Conservation (phyloP, 1,139 yeast genomes). For the Pichia sp. region DNA sequence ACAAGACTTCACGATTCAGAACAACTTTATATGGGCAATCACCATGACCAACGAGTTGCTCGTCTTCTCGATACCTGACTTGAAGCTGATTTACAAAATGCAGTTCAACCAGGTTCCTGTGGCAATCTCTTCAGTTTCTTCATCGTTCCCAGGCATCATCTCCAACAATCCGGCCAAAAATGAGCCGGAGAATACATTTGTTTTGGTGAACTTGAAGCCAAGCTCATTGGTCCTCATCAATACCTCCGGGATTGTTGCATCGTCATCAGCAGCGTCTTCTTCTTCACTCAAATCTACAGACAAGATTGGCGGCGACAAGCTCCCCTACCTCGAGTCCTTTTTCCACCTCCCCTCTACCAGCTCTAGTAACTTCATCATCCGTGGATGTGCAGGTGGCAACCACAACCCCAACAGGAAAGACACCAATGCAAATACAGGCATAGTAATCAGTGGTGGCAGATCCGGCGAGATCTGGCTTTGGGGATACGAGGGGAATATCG, state of each 20-base stretch:
- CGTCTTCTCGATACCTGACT: slow-evolving; percentile 12
- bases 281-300: background rate
- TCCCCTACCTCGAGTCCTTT: slow-evolving; percentile 18
- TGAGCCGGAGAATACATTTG: slow-evolving; percentile 3
- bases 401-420: slow-evolving; percentile 4
- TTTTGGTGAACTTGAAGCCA: slow-evolving; percentile 17
- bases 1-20: slow-evolving; percentile 17
- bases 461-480: slow-evolving; percentile 77
- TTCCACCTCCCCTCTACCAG: slow-evolving; percentile 15
- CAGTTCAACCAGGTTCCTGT: slow-evolving; percentile 11
- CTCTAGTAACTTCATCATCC: slow-evolving; percentile 49
- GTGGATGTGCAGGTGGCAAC: slow-evolving; percentile 66
- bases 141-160: slow-evolving; percentile 9
- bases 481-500: slow-evolving; percentile 70
- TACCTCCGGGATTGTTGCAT: slow-evolving; percentile 6
- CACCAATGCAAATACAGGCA: slow-evolving; percentile 45
- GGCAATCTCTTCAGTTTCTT: slow-evolving; percentile 7
- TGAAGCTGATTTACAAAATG: slow-evolving; percentile 12
- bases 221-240: slow-evolving; percentile 11
- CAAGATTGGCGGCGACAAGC: background rate
- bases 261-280: background rate
- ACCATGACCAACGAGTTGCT: slow-evolving; percentile 15
- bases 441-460: slow-evolving; percentile 77
- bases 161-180: background rate
- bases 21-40: slow-evolving; percentile 16